Conservation (phyloP, 768 basidiomycete species). For the Daedaleopsis nitida region DNA sequence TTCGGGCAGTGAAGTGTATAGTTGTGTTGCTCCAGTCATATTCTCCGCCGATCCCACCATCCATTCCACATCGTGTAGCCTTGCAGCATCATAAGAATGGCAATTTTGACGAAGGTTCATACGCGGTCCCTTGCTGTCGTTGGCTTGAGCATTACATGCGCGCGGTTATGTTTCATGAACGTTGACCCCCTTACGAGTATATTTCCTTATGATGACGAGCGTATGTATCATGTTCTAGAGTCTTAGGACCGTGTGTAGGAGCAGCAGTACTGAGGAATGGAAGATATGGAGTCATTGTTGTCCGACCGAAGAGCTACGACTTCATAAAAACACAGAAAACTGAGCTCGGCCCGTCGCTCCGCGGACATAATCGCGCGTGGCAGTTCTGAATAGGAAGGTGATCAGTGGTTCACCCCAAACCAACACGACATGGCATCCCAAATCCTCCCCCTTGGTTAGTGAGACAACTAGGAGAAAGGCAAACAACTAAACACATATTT, state of each 20-base stretch:
- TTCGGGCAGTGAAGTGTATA: constrained; percentile 67
- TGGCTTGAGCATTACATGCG: constrained; percentile 6
- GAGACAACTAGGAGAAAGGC: not conserved
- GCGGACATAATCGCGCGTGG: not conserved
- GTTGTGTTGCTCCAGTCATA: constrained; percentile 17
- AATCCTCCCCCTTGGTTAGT: constrained; percentile 85
- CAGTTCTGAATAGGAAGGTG: constrained; percentile 6
- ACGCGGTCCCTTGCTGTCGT: not conserved
- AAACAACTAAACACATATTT: not conserved
- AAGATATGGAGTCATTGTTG: not conserved
- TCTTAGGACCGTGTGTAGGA: not conserved
- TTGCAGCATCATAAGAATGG: constrained; percentile 22
- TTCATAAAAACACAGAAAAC: not conserved
- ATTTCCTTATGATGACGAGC: constrained; percentile 6
- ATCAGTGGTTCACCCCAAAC: constrained; percentile 15
- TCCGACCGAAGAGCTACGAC: no score
- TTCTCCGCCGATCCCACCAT: constrained; percentile 11
- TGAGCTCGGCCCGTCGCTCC: not conserved
- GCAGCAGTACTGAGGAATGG: not conserved
- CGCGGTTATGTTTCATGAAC: constrained; percentile 14
- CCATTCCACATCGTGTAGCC: constrained; percentile 20
- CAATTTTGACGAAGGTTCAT: constrained; percentile 8
- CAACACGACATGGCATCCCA: constrained; percentile 76
- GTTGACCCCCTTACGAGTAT: constrained; percentile 14
- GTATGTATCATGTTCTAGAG: constrained; percentile 5